These are phyloP conservation scores for Thuja plicata DNA, from an alignment of 83 land plant genomes.

Conservation along the genomic window DNA sequence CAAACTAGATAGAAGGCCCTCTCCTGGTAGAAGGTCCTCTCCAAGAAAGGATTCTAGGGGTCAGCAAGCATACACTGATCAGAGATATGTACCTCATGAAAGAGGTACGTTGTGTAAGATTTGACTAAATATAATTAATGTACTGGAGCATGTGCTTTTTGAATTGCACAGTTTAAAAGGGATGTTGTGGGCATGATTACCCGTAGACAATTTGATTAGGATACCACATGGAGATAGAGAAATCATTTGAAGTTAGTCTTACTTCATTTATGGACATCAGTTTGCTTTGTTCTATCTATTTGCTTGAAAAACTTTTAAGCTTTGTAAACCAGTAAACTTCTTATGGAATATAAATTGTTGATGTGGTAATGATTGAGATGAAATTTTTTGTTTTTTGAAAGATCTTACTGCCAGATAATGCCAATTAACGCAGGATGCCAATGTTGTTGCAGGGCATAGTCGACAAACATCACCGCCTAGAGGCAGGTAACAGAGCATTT, in stretches of 20 bases:
- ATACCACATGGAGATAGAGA: background rate
- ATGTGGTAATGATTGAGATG: conserved; percentile 1
- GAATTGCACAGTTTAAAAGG: background rate
- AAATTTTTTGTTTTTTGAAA: background rate
- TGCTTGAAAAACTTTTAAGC: background rate
- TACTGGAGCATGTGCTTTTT: background rate
- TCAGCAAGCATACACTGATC: conserved; percentile 33
- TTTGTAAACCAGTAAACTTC: too few relatives aligned
- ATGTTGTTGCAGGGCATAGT: conserved; percentile 48
- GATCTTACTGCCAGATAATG: conserved; percentile 11
- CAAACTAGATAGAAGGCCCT: conserved; percentile 63
- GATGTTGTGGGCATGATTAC: background rate
- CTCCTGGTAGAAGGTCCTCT: conserved; percentile 54
- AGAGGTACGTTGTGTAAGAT: conserved; percentile 20
- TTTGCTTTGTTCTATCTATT: background rate
- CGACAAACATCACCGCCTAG: conserved; percentile 48
- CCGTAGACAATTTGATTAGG: background rate
- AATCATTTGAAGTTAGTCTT: background rate
- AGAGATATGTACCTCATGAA: conserved; percentile 22
- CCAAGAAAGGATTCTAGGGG: conserved; percentile 53
- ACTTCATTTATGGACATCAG: background rate
- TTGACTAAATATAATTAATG: background rate
- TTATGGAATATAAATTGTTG: too few relatives aligned
- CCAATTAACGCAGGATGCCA: background rate
- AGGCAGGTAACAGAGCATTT: conserved; percentile 27